Base-by-base conservation (phyloP, 2,329 filamentous ascomycete genomes). In the Monosporascus ibericus region DNA sequence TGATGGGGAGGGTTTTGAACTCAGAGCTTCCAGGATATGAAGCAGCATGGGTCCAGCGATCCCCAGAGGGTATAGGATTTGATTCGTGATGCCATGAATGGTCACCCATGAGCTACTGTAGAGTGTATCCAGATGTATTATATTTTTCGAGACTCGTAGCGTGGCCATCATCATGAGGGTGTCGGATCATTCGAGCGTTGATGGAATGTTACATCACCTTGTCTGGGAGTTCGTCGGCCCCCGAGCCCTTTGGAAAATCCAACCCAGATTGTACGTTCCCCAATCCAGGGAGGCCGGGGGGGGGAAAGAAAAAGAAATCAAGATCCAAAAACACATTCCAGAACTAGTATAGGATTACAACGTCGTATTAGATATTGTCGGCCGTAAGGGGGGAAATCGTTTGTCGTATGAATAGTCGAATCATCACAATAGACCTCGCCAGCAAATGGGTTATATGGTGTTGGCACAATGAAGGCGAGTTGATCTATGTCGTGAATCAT, bases 401-500 rank as follows among this genome's bases (percentile, higher is more conserved):
- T n/a, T 15, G 37, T 51, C 25, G 39, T 37, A 47, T 27, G 47
- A 48, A 47, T 36, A 17, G 46, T 52, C 40, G 44, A 52, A 52
- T 46, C 47, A 49, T 47, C 56, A 50, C 50, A 48, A 55, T 37
- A 54, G 54, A 53, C 48, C 58, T 50, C 54, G 46, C 42, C 51
- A 49, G 39, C 51, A 49, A 48, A 55, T 52, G 52, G 44, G 47
- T 49, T 53, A 38, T 53, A 47, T 53, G 55, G 52, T 54, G 54
- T 55, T 49, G 53, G 53, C 52, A 56, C 53, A 55, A 53, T 56
- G 52, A 57, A 62, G 59, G 58, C 49, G 58, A 24, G 57, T 60
- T 63, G 61, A 52, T 67, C 63, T 67, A 66, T 66, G 59, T 68
- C 66, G 60, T 68, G 65, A 68, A 57, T 68, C 66, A 61, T 68